Conservation (phyloP, 2,329 filamentous ascomycete genomes). For the Cercospora beticola region DNA sequence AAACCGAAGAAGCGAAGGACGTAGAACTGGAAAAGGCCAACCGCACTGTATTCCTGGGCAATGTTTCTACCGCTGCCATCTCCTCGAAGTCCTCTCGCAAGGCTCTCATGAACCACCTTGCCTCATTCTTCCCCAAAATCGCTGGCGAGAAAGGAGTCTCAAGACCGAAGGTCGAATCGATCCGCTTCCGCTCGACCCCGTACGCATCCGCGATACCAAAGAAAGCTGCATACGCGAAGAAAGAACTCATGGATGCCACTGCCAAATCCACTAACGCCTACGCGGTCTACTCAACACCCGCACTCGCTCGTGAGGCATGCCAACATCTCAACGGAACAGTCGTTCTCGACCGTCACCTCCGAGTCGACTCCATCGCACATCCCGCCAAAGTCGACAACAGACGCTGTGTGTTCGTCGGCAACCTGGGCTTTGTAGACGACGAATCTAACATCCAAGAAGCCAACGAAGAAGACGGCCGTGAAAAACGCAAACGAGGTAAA, state of each 20-base stretch:
- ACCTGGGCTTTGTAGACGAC: slow-evolving; percentile 93
- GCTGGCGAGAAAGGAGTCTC: slow-evolving; percentile 47
- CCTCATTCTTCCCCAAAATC: slow-evolving; percentile 65
- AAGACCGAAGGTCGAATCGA: slow-evolving; percentile 76
- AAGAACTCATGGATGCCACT: slow-evolving; percentile 85
- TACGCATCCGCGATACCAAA: slow-evolving; percentile 83
- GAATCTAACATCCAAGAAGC: slow-evolving; percentile 66
- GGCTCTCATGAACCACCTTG: slow-evolving; percentile 71
- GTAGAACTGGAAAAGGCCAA: slow-evolving; percentile 78
- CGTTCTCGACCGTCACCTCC: slow-evolving; percentile 81
- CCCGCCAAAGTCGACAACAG: slow-evolving; percentile 79
- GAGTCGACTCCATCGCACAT: slow-evolving; percentile 88
- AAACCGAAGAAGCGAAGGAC: slow-evolving; percentile 47
- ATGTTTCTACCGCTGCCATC: slow-evolving; percentile 81
- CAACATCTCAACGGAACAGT: slow-evolving; percentile 78
- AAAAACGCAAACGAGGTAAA: slow-evolving; percentile 66
- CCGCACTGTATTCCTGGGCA: slow-evolving; percentile 89
- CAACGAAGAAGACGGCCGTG: slow-evolving; percentile 61
- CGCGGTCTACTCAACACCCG: slow-evolving; percentile 75
- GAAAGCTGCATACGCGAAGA: slow-evolving; percentile 89
- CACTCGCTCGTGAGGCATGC: slow-evolving; percentile 74
- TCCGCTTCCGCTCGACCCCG: slow-evolving; percentile 91
- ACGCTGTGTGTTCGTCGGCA: slow-evolving; percentile 93
- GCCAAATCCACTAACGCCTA: slow-evolving; percentile 95
- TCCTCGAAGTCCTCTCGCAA: slow-evolving; percentile 80